Evolutionary conservation across 106 monocot species (phyloP).

Genomic region (Platanthera zijinensis): DNA sequence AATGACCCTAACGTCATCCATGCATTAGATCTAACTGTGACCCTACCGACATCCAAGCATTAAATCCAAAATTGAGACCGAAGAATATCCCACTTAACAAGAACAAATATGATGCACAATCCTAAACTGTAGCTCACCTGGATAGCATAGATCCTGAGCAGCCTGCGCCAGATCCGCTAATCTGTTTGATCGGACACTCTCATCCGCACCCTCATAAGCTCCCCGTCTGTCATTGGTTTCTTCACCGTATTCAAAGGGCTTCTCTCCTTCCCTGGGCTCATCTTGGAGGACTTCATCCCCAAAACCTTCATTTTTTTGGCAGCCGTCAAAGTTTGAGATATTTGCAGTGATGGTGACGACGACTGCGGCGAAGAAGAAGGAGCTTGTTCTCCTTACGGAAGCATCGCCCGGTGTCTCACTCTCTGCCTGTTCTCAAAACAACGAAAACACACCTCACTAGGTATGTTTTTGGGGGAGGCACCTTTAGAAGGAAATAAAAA

Average conservation of each 20-base stretch:
- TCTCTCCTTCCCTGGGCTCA: constrained; percentile 25
- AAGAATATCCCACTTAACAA: neutral
- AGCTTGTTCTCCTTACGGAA: no score
- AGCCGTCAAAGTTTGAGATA: constrained; percentile 66
- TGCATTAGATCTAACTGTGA: no score
- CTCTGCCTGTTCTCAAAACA: no score
- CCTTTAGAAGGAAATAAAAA: no score
- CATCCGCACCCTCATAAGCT: constrained; percentile 79
- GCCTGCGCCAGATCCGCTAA: constrained; percentile 65
- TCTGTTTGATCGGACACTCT: constrained; percentile 66
- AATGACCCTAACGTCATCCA: neutral
- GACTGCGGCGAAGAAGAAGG: constrained; percentile 23
- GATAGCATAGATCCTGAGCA: constrained; percentile 61
- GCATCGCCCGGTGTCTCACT: no score
- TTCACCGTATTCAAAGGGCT: constrained; percentile 24
- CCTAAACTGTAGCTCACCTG: constrained; percentile 35
- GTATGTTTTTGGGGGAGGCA: no score
- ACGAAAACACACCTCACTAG: no score
- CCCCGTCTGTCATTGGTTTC: constrained; percentile 50
- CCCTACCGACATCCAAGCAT: no score
- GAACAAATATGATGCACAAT: neutral
- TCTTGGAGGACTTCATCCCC: constrained; percentile 53
- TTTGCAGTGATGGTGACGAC: constrained; percentile 33
- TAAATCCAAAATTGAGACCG: neutral
- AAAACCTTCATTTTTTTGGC: constrained; percentile 92